Evolutionary conservation across 2,329 filamentous ascomycete species (phyloP).

Genomic region (Hypoxylon rubiginosum): DNA sequence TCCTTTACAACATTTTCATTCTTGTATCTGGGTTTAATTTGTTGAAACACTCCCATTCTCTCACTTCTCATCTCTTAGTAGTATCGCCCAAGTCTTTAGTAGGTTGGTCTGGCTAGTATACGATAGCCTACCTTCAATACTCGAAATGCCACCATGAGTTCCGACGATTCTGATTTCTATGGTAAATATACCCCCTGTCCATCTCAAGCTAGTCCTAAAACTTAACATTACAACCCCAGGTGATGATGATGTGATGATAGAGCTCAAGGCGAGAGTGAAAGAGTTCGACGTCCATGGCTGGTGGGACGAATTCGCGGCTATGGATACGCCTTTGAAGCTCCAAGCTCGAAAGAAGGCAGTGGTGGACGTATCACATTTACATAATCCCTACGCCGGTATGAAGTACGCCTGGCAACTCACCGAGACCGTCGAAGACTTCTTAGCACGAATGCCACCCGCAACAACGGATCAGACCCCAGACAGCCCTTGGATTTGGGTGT

Average conservation of each 20-base stretch:
- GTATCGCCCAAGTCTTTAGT: not conserved
- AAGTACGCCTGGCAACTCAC: slow-evolving; percentile 71
- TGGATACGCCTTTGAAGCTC: slow-evolving; percentile 41
- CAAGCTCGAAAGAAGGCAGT: slow-evolving; percentile 38
- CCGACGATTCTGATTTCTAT: slow-evolving; percentile 70
- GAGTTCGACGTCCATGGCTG: slow-evolving; percentile 65
- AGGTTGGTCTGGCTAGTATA: not conserved
- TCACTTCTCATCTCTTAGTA: not conserved
- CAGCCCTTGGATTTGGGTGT: slow-evolving; percentile 79
- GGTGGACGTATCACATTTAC: slow-evolving; percentile 53
- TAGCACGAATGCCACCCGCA: slow-evolving; percentile 76
- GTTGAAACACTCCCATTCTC: slow-evolving; percentile 1
- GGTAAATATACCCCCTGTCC: slow-evolving; percentile 54
- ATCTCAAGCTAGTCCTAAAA: not conserved
- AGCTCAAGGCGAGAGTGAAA: slow-evolving; percentile 64
- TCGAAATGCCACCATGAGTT: slow-evolving; percentile 53
- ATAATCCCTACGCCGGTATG: slow-evolving; percentile 71
- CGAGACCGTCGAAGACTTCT: slow-evolving; percentile 75
- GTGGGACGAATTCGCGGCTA: slow-evolving; percentile 55
- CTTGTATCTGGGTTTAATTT: not conserved
- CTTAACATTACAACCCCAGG: slow-evolving; percentile 59
- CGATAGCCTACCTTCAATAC: not conserved
- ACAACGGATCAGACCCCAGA: slow-evolving; percentile 63
- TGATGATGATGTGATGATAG: slow-evolving; percentile 62
- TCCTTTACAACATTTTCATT: slow-evolving; percentile 6